phyloP scores from a whole-genome alignment of 768 basidiomycete genomes.

The Hydnum rufescens region DNA sequence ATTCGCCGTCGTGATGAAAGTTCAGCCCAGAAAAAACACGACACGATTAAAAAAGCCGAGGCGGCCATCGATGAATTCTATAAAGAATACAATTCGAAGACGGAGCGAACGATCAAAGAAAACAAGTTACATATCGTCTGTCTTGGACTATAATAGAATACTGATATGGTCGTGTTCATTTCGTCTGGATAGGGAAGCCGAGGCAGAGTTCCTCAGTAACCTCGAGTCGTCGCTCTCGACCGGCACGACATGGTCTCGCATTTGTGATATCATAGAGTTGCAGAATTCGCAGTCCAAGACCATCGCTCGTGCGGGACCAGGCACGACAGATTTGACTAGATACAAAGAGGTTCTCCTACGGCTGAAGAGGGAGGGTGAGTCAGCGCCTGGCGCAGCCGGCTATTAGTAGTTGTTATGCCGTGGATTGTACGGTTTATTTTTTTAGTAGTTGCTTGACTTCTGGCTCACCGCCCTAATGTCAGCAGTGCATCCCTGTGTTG shows the following conservation, averaged over 20 bases:
- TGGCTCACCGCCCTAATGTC: no score
- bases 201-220: conserved; percentile 56
- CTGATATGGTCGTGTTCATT: not conserved
- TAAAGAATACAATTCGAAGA: conserved; percentile 69
- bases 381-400: conserved; percentile 82
- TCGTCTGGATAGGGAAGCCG: conserved; percentile 47
- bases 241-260: conserved; percentile 94
- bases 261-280: conserved; percentile 66
- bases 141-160: not conserved
- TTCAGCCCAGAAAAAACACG: conserved; percentile 55
- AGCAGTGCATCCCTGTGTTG: no score
- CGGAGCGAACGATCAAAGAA: conserved; percentile 75
- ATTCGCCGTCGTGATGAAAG: conserved; percentile 68
- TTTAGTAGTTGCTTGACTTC: no score
- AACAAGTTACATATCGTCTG: conserved; percentile 64
- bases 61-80: conserved; percentile 80
- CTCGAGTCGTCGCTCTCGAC: conserved; percentile 57
- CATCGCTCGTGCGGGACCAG: conserved; percentile 62
- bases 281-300: conserved; percentile 98
- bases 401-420: no score
- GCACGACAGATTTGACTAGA: conserved; percentile 72
- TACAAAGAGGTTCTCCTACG: conserved; percentile 87
- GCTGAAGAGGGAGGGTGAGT: conserved; percentile 73
- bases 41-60: conserved; percentile 69
- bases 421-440: no score